A percentile compares a stretch with the other conserved stretches of the same genome.
Evolutionary conservation across 768 basidiomycete species (phyloP).

Genomic region (Calocybe cyanea): DNA sequence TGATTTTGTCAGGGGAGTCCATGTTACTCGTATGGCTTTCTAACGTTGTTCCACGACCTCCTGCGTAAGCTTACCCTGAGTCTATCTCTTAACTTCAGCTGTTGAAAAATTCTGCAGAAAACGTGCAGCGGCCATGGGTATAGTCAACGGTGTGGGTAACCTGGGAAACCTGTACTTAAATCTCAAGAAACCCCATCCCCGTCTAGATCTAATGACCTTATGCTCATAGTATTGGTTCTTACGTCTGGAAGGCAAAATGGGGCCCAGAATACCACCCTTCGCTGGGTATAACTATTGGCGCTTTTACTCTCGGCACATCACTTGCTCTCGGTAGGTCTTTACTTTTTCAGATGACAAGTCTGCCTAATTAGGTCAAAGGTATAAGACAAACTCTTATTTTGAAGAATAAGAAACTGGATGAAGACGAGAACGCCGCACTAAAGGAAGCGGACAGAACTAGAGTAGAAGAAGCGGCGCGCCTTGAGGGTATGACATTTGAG

Average conservation of each 20-base stretch:
- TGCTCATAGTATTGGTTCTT: conserved; percentile 48
- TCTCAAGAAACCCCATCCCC: no score
- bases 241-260: conserved; percentile 56
- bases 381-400: no score
- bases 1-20: conserved; percentile 26
- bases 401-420: no score
- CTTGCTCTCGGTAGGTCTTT: conserved; percentile 23
- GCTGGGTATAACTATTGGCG: conserved; percentile 44
- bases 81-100: neutral
- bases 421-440: no score
- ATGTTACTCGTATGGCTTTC: conserved; percentile 61
- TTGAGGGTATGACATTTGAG: no score
- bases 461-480: no score
- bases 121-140: conserved; percentile 54
- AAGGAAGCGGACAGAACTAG: no score
- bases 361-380: no score
- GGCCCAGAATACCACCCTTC: conserved; percentile 57
- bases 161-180: conserved; percentile 52
- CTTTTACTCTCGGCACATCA: conserved; percentile 26
- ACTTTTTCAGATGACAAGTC: no score
- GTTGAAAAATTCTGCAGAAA: conserved; percentile 25
- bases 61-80: conserved; percentile 41
- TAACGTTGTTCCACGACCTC: conserved; percentile 57
- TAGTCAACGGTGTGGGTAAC: conserved; percentile 60
- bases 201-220: no score